Evolutionary conservation across 2,329 filamentous ascomycete genomes (phyloP).

Genomic region (Ceratocystis smalleyi): DNA sequence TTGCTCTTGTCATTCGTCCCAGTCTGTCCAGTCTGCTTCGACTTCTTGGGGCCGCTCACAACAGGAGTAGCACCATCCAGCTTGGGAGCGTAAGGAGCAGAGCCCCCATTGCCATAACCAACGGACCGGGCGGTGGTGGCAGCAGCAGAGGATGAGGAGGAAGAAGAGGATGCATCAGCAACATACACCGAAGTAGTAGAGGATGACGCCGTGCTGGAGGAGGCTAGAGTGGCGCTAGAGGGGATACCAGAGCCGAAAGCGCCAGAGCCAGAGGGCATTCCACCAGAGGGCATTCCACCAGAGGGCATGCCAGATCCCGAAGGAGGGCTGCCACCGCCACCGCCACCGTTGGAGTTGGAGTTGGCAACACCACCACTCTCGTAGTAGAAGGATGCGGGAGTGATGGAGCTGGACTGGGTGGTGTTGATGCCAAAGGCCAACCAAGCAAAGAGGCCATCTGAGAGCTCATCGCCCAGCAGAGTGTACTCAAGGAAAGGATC

Average conservation of each 20-base stretch:
- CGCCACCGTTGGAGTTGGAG: not conserved
- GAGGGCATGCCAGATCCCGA: not conserved
- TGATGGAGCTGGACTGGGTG: conserved; percentile 19
- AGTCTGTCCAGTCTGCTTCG: not conserved
- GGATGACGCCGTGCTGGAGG: not conserved
- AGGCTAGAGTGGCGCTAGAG: not conserved
- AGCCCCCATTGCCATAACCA: not conserved
- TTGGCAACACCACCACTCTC: conserved; percentile 24
- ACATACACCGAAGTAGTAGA: not conserved
- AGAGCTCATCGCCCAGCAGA: conserved; percentile 35
- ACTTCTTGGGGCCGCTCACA: not conserved
- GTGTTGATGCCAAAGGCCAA: conserved; percentile 36
- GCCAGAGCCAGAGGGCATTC: too few relatives aligned
- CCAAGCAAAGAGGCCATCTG: conserved; percentile 39
- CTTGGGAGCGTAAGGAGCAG: not conserved
- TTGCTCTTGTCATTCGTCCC: too few relatives aligned
- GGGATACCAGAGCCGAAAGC: not conserved
- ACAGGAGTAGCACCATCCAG: not conserved
- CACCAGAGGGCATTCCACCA: not conserved
- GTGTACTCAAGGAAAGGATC: conserved; percentile 45
- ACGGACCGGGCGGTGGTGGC: not conserved
- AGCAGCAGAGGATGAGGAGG: not conserved
- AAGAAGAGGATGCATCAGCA: not conserved
- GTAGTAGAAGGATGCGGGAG: conserved; percentile 24
- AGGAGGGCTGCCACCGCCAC: not conserved